Evolutionary conservation across 768 basidiomycete genomes (phyloP).

Genomic region (Amanita inopinata): DNA sequence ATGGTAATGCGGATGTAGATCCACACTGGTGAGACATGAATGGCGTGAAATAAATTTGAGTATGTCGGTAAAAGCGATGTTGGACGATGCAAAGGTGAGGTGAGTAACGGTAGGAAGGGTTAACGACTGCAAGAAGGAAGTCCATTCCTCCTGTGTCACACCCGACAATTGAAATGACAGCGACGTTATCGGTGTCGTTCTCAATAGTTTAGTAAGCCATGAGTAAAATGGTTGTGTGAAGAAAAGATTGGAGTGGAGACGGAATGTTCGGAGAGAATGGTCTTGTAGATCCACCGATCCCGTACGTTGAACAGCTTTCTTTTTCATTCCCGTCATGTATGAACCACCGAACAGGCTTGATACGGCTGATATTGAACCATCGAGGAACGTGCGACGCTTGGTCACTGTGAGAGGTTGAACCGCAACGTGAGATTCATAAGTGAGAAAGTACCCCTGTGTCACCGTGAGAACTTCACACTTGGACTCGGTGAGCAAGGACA

Average conservation of each 20-base stretch:
- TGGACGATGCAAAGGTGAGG: conserved; percentile 12
- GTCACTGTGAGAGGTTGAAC: not conserved
- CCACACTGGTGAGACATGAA: conserved; percentile 14
- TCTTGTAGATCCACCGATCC: not conserved
- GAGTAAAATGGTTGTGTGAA: conserved; percentile 15
- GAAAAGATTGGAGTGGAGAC: conserved; percentile 14
- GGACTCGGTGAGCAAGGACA: conserved; percentile 11
- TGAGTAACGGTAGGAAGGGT: conserved; percentile 15
- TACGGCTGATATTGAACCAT: not conserved
- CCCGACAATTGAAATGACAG: conserved; percentile 15
- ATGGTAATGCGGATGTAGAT: conserved; percentile 13
- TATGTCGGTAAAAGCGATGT: conserved; percentile 15
- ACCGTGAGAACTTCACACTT: conserved; percentile 13
- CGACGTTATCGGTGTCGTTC: conserved; percentile 12
- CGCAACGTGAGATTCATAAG: conserved; percentile 3
- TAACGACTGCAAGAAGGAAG: conserved; percentile 12
- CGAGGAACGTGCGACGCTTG: conserved; percentile 4
- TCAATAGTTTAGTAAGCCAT: conserved; percentile 16
- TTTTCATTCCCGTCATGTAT: not conserved
- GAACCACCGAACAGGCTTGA: not conserved
- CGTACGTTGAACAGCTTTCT: not conserved
- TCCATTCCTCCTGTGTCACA: conserved; percentile 12
- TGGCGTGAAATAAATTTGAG: conserved; percentile 19
- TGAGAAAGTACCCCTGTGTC: conserved; percentile 14
- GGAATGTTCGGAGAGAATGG: conserved; percentile 12